These are phyloP conservation scores for Pyrenophora teres DNA, from an alignment of 2,329 filamentous ascomycete genomes.

Conservation along the genomic window DNA sequence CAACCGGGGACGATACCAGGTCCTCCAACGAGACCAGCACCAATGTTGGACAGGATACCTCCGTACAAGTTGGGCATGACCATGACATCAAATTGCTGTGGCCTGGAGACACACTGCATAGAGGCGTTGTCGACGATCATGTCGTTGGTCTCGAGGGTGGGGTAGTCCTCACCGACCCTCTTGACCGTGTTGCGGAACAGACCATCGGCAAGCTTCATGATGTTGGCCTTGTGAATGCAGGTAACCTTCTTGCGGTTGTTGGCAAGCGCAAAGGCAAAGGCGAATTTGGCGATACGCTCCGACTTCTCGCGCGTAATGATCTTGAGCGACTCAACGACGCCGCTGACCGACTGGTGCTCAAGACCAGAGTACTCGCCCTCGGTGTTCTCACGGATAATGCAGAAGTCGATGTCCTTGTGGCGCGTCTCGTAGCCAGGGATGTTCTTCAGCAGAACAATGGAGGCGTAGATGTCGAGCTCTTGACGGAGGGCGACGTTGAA, in stretches of 20 bases:
- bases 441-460: slow-evolving; percentile 98
- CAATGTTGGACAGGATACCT: slow-evolving; percentile 98
- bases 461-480: slow-evolving; percentile 99
- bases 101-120: slow-evolving; percentile 96
- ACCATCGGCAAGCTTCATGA: slow-evolving; percentile 99
- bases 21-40: slow-evolving; percentile 93
- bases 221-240: slow-evolving; percentile 99
- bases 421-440: slow-evolving; percentile 98
- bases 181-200: slow-evolving; percentile 99
- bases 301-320: slow-evolving; percentile 99
- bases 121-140: slow-evolving; percentile 99
- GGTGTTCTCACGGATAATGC: slow-evolving; percentile 99
- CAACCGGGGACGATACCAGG: slow-evolving; percentile 96
- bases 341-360: slow-evolving; percentile 95
- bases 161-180: slow-evolving; percentile 90
- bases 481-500: slow-evolving; percentile 99
- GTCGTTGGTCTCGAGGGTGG: slow-evolving; percentile 93
- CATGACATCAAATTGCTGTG: slow-evolving; percentile 99
- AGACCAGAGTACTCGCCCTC: slow-evolving; percentile 99
- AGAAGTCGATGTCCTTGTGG: slow-evolving; percentile 95
- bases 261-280: slow-evolving; percentile 95
- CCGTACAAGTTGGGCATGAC: slow-evolving; percentile 99
- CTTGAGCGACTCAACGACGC: slow-evolving; percentile 98
- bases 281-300: slow-evolving; percentile 98
- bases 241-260: slow-evolving; percentile 99